Base-by-base conservation (phyloP, 2,329 filamentous ascomycete genomes). In the Paraphoma chrysanthemicola region DNA sequence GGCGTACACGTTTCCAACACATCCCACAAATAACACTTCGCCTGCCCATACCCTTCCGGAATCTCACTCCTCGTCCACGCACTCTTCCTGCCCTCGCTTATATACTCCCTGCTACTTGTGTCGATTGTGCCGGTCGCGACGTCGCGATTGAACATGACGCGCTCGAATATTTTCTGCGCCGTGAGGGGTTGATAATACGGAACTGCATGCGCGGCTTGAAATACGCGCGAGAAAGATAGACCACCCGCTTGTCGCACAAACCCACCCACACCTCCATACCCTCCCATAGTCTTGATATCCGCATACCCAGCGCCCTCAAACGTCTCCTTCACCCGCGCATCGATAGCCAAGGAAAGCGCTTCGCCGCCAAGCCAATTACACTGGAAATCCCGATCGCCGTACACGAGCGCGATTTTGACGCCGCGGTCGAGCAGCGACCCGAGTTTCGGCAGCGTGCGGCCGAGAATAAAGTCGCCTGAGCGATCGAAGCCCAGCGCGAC, bases 221-320 rank as follows among this genome's bases (percentile, higher is more conserved):
- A 83, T 56, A 83, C 72, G 23, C 80, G 73, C 36, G 73, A 71
- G 67, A 82, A 82, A 50, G 73, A 78, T 17, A 83, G 71, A 52
- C 92, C 92, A 6, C 88, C 90, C 64, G 85, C 90, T 73, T 93
- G 90, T 4, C 90, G 84, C 0, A 91, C 90, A 47, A 85, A 83
- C 28, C 90, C 91, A 51, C 85, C 90, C 70, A 86, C 85, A 3
- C 23, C 23, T 23, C 23, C 23, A 2, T 23, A 2, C 23, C 5
- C 3, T 23, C 23, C 23, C 23, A 75, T 89, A 88, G 10, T 82
- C 80, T 23, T 80, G 82, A 68, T 91, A 89, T 45, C 90, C 86
- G 85, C 85, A 73, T 93, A 94, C 0, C 90, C 90, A 0, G 90
- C 87, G 0, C 78, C 73, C 1, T 81, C 76, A 70, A 93, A 94